These are phyloP conservation scores for Amanita polypyramis DNA, from an alignment of 768 basidiomycete genomes.

Conservation along the genomic window DNA sequence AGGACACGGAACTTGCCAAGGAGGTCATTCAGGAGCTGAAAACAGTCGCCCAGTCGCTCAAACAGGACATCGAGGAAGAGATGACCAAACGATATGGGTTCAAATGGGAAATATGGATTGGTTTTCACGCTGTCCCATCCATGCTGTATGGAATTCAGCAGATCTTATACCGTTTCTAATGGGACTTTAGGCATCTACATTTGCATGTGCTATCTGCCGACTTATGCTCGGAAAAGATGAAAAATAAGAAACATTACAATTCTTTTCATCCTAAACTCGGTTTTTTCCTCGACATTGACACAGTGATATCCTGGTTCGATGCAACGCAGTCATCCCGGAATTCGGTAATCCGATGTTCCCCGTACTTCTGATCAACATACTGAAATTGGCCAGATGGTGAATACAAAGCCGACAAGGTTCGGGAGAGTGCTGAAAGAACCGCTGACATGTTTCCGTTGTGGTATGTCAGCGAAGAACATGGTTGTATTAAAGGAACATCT, in stretches of 20 bases:
- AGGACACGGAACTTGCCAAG: constrained; percentile 44
- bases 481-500: constrained; percentile 69
- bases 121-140: constrained; percentile 81
- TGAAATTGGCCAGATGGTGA: constrained; percentile 6
- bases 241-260: constrained; percentile 87
- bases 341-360: constrained; percentile 26
- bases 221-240: constrained; percentile 56
- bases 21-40: constrained; percentile 40
- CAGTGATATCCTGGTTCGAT: constrained; percentile 79
- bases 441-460: constrained; percentile 65
- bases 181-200: constrained; percentile 58
- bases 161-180: neutral
- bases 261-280: constrained; percentile 79
- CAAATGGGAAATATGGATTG: constrained; percentile 67
- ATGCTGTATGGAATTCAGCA: constrained; percentile 54
- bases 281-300: constrained; percentile 71
- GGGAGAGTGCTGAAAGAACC: constrained; percentile 58
- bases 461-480: constrained; percentile 53
- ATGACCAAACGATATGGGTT: constrained; percentile 70
- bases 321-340: constrained; percentile 44
- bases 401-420: constrained; percentile 25
- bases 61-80: constrained; percentile 61
- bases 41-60: constrained; percentile 45
- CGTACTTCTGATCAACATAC: neutral
- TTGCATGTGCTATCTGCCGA: constrained; percentile 82